Conservation (phyloP, 768 basidiomycete species). For the Naematelia aurantialba region DNA sequence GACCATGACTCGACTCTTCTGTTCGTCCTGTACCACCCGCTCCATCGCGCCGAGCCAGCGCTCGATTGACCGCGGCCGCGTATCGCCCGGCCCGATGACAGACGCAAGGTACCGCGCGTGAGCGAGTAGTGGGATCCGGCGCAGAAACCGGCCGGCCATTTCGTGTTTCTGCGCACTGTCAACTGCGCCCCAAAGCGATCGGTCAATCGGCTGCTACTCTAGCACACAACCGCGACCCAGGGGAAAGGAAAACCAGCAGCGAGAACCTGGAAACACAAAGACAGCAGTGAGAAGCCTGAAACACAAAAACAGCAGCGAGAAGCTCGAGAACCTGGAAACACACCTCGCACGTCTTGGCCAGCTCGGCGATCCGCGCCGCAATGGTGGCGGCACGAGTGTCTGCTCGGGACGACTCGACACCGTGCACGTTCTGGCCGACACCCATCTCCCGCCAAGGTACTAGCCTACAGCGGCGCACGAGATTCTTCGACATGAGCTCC, state of each 20-base stretch:
- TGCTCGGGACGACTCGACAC: not conserved
- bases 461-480: slow-evolving; percentile 56
- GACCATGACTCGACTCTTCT: not conserved
- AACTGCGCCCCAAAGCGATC: too few relatives aligned
- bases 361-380: slow-evolving; percentile 60
- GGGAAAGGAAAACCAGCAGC: not conserved
- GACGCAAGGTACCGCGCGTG: slow-evolving; percentile 70
- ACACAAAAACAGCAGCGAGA: too few relatives aligned
- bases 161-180: slow-evolving; percentile 54
- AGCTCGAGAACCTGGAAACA: too few relatives aligned
- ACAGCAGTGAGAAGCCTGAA: too few relatives aligned
- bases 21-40: slow-evolving; percentile 59
- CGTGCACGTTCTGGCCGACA: not conserved
- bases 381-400: slow-evolving; percentile 46
- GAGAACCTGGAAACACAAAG: too few relatives aligned
- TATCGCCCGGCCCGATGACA: slow-evolving; percentile 24
- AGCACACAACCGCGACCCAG: not conserved
- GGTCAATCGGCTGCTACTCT: too few relatives aligned
- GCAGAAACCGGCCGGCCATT: slow-evolving; percentile 88
- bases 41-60: slow-evolving; percentile 84
- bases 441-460: not conserved
- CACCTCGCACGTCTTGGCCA: slow-evolving; percentile 79
- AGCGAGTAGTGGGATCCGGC: slow-evolving; percentile 89
- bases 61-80: slow-evolving; percentile 55
- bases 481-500: slow-evolving; percentile 71